Evolutionary conservation across 2,329 filamentous ascomycete genomes (phyloP).

Genomic region (Fusarium xyrophilum): DNA sequence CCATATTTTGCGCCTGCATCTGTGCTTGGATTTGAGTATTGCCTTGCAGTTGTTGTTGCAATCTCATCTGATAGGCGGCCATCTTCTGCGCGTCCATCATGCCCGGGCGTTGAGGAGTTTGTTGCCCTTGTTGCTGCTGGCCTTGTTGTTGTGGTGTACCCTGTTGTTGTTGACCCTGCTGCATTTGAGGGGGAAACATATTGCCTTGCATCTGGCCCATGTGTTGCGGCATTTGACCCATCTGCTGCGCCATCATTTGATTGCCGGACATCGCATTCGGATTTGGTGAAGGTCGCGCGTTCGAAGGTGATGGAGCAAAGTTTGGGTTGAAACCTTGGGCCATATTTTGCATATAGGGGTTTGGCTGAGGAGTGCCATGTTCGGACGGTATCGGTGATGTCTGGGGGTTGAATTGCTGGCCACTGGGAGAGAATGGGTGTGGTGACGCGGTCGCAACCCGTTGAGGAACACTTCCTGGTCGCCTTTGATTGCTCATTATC

Average conservation of each 20-base stretch:
- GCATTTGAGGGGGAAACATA: slow-evolving; percentile 51
- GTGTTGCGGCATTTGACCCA: slow-evolving; percentile 56
- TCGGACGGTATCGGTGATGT: slow-evolving; percentile 80
- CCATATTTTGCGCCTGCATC: slow-evolving; percentile 57
- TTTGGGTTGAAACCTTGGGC: slow-evolving; percentile 64
- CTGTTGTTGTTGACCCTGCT: slow-evolving; percentile 55
- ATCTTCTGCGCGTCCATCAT: slow-evolving; percentile 75
- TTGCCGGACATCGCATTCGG: slow-evolving; percentile 58
- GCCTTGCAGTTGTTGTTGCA: slow-evolving; percentile 75
- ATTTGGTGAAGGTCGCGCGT: slow-evolving; percentile 62
- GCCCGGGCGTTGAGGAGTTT: slow-evolving; percentile 39
- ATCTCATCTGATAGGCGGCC: slow-evolving; percentile 79
- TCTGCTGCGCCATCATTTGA: slow-evolving; percentile 64
- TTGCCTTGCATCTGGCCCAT: slow-evolving; percentile 57
- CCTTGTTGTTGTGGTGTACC: slow-evolving; percentile 50
- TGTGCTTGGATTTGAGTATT: slow-evolving; percentile 60
- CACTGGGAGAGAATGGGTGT: slow-evolving; percentile 83
- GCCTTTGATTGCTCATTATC: slow-evolving; percentile 83
- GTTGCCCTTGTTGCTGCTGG: slow-evolving; percentile 48
- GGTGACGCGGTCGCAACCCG: slow-evolving; percentile 91
- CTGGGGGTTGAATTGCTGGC: slow-evolving; percentile 74
- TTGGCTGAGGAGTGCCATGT: slow-evolving; percentile 77
- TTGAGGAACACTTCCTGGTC: slow-evolving; percentile 74
- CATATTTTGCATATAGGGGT: slow-evolving; percentile 70
- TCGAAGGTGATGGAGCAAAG: slow-evolving; percentile 64